Percentiles rank a stretch among this genome's conserved stretches.
Conservation (phyloP, 441 rosid genomes). For the Croton setiger region DNA sequence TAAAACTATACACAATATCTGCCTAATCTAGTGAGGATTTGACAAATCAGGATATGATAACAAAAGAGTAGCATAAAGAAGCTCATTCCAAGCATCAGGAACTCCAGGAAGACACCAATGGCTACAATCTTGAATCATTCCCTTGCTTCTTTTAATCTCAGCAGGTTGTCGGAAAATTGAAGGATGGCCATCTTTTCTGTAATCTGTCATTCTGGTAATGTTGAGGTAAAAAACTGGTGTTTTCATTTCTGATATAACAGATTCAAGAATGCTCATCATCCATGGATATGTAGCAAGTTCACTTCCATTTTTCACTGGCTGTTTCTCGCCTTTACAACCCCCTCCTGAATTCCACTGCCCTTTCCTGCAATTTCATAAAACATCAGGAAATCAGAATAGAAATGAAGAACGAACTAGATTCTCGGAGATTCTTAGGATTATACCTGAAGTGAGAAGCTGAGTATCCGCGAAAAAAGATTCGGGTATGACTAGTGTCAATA, state of each 20-base stretch:
- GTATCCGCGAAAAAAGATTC: constrained; percentile 70
- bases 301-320: constrained; percentile 44
- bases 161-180: constrained; percentile 58
- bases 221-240: constrained; percentile 72
- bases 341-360: constrained; percentile 76
- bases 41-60: constrained; percentile 21
- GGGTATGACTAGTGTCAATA: constrained; percentile 45
- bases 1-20: not conserved
- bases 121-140: constrained; percentile 78
- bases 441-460: constrained; percentile 72
- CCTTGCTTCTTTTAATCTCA: constrained; percentile 32
- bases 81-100: constrained; percentile 89
- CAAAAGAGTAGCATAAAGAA: constrained; percentile 54
- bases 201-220: constrained; percentile 70
- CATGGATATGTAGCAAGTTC: constrained; percentile 45
- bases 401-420: not conserved
- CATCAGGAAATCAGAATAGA: not conserved
- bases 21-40: not conserved
- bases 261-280: constrained; percentile 56
- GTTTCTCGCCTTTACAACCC: constrained; percentile 49
- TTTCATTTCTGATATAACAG: constrained; percentile 54
- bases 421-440: not conserved
- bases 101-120: constrained; percentile 99
- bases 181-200: constrained; percentile 84
- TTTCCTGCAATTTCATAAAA: constrained; percentile 34